Conservation (phyloP, 2,329 filamentous ascomycete species). For the Pseudogymnoascus sp. region DNA sequence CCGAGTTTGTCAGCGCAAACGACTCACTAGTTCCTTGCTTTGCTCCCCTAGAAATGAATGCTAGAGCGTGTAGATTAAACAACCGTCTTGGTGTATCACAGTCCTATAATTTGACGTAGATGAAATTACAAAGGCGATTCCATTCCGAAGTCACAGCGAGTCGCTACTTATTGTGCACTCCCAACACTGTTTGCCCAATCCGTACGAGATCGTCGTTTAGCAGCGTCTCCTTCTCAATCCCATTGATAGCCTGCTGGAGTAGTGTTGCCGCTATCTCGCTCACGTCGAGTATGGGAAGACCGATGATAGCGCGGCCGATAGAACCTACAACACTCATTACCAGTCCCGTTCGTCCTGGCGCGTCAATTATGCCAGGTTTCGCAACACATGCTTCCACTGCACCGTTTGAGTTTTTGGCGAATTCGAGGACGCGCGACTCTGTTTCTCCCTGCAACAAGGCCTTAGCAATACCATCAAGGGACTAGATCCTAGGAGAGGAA, state of each 20-base stretch:
- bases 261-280: slow-evolving; percentile 36
- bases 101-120: background rate
- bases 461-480: background rate
- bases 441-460: slow-evolving; percentile 36
- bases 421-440: slow-evolving; percentile 37
- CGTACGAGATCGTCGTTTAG: slow-evolving; percentile 36
- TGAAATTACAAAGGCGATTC: background rate
- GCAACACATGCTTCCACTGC: slow-evolving; percentile 34
- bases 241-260: slow-evolving; percentile 38
- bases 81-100: background rate
- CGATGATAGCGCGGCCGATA: slow-evolving; percentile 20
- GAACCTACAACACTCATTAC: slow-evolving; percentile 19
- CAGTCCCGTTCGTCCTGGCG: slow-evolving; percentile 19
- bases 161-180: too few relatives aligned
- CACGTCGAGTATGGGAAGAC: slow-evolving; percentile 31
- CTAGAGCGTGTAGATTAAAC: background rate
- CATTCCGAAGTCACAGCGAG: background rate
- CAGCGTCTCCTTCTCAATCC: slow-evolving; percentile 41
- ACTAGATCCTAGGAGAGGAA: background rate
- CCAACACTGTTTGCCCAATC: slow-evolving; percentile 27
- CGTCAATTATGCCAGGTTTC: slow-evolving; percentile 38
- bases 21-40: background rate
- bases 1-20: background rate
- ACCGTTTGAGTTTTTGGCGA: slow-evolving; percentile 33
- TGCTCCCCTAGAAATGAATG: background rate